Base-by-base conservation (phyloP, 78 protist genomes). In the Dictyostelium capitatum region DNA sequence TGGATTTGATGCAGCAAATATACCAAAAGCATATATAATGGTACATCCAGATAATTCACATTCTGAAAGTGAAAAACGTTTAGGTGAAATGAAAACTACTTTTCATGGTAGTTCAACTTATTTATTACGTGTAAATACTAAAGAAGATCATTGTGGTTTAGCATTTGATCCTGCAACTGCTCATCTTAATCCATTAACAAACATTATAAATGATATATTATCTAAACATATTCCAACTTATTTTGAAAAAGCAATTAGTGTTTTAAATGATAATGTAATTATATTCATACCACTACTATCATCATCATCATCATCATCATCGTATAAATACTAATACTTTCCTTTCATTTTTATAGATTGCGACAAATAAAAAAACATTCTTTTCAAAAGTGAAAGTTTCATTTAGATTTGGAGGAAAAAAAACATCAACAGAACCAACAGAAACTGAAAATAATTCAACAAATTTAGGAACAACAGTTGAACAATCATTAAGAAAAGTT, bases 81-180 rank as follows among this genome's bases (percentile, higher is more conserved):
- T 87, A 5, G 41, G 75, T 30, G 93, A 87, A 25, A 87, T 87
- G 93, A 87, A 87, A 64, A 56, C 69, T 20, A 87, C 93, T 5
- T 87, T 87, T 43, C 53, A 56, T 19, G 10, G 59, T 2, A 32
- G 14, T 37, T 20, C 54, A 7, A 51, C 80, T n/a, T 87, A 87
- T 50, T 48, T 87, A 4, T 37, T 87, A 15, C 14, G 84, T n/a
- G 80, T 87, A 5, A 72, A 77, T 11, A 64, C 79, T 8, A 87
- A 87, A 51, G 93, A 87, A n/a, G 93, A 87, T 74, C 64, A 77
- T 64, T 80, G 93, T 77, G 93, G 93, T 62, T 74, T 87, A n/a
- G 30, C 78, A 12, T 87, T 43, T 41, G 93, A 87, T n/a, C 79
- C 54, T 15, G 64, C 93, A 15, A 77, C 93, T 6, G 65, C 83